Evolutionary conservation across 306 rosid genomes (phyloP), one percentile per base, ranked within the genome.

Genomic region (Pachyrhizus erosus): DNA sequence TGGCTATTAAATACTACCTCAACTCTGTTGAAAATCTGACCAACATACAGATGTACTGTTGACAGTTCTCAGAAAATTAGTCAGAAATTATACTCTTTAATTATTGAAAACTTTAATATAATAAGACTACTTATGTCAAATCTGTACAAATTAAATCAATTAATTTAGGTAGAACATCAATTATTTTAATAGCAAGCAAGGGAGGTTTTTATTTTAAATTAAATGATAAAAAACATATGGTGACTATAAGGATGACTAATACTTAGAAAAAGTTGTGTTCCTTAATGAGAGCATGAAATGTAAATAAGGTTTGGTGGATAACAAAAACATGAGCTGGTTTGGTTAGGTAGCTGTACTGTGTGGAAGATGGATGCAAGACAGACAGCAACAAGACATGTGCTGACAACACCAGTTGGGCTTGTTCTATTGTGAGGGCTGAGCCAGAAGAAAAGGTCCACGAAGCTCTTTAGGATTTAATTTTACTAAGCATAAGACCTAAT

Each of bases 341-440:
- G 33, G 70, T 66, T 82, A 26, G 60, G 70, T 75, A 66, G 74
- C 8, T 78, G 58, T 48, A 31, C 10, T 24, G 52, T 9, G 72
- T 27, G 27, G n/a, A 26, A 14, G 76, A 37, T 29, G 33, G 76
- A 67, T 82, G 61, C 81, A 43, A 27, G 62, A n/a, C 7, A 13
- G 73, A 67, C 80, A 84, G 75, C 43, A 48, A 3, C 52, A 39
- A 13, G 86, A 78, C 84, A 58, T 1, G 20, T 73, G 45, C 82
- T 69, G 87, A 82, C 84, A 79, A 75, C 34, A 29, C 23, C 9
- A 40, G 76, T 79, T 70, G 84, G 89, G 89, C 64, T 66, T 68
- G 73, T 70, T 52, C 4, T 15, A 2, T 24, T 66, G 49, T 9
- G 54, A 60, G 23, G 27, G 60, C 69, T 45, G 60, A 43, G 72